Evolutionary conservation across 805 yeast species (phyloP), one percentile per base, ranked within the genome.

Genomic region (Yarrowia deformans): DNA sequence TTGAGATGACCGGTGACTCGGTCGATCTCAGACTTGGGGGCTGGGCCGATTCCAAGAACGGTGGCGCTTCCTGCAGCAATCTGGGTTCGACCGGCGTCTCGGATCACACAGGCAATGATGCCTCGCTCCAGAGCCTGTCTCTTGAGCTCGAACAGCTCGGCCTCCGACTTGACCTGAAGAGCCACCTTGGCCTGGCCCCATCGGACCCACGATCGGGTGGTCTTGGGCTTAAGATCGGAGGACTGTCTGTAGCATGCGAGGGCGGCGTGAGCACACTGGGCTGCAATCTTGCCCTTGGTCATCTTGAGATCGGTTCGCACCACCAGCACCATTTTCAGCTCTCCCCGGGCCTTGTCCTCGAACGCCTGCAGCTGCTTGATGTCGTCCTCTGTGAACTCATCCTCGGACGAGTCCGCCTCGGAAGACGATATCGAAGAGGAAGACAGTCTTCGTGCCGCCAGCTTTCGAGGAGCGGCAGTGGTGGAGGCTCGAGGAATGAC

Each of bases 241-340:
- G 86, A 81, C 34, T 75, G 72, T 74, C 90, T 88, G 79, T 90
- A 95, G 73, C 95, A 87, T 0, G 95, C 93, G 42, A 95, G 83
- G 0, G 98, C 96, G n/a, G 99, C 99, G 80, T 95, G 99, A 46
- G 93, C 89, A 78, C 98, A 94, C 77, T 95, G 99, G 7, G 99
- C 99, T 5, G 98, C 98, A 2, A 91, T 89, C 77, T 95, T 95
- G 29, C 99, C 99, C 79, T 91, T 92, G 40, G 90, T 87, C 98
- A 95, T 95, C 52, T 87, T 88, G 71, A 95, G 81, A 77, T 95
- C 99, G 37, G 89, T 90, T 70, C 99, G 87, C 5, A 95, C 92
- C 3, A 93, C 87, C 34, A 95, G 81, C 0, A 95, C 93, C 97
- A 94, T 90, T 37, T 63, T 63, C 46, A 63, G 56, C 46, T 63